These are phyloP conservation scores for Rosa chinensis DNA, from an alignment of 306 rosid genomes.

Conservation along the genomic window DNA sequence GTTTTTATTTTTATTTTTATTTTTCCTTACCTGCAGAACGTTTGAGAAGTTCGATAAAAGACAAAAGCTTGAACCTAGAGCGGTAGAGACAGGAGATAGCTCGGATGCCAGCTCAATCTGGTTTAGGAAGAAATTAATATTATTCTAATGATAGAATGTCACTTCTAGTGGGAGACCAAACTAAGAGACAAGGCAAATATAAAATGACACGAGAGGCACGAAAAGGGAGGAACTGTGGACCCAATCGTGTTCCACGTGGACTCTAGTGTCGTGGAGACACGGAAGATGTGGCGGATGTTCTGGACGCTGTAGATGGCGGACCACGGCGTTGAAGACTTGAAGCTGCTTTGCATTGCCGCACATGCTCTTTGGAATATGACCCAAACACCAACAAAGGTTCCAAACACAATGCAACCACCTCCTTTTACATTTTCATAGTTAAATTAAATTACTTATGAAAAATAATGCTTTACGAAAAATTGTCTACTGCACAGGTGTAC, in stretches of 20 bases:
- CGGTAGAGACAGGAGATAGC: background rate
- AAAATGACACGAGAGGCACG: background rate
- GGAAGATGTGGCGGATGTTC: conserved; percentile 49
- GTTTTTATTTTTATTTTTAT: no score
- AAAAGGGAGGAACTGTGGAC: conserved; percentile 16
- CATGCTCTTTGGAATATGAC: background rate
- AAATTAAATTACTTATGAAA: no score
- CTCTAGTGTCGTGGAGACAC: conserved; percentile 32
- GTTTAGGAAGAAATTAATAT: background rate
- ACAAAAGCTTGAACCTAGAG: conserved; percentile 1
- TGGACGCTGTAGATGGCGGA: conserved; percentile 41
- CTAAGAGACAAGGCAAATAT: background rate
- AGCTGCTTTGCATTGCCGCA: background rate
- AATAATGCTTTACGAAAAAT: no score
- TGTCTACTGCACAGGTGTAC: no score
- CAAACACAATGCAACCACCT: conserved; percentile 4
- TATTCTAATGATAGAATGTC: conserved; percentile 4
- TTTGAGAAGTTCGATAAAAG: conserved; percentile 26
- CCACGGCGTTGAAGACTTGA: conserved; percentile 31
- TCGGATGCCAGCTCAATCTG: conserved; percentile 27
- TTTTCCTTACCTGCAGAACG: no score
- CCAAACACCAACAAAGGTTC: background rate
- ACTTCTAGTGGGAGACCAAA: conserved; percentile 1
- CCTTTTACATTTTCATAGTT: no score
- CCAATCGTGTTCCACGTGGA: conserved; percentile 32